Conservation (phyloP, 1,139 yeast species). For the Saccharomyces hybrid region DNA sequence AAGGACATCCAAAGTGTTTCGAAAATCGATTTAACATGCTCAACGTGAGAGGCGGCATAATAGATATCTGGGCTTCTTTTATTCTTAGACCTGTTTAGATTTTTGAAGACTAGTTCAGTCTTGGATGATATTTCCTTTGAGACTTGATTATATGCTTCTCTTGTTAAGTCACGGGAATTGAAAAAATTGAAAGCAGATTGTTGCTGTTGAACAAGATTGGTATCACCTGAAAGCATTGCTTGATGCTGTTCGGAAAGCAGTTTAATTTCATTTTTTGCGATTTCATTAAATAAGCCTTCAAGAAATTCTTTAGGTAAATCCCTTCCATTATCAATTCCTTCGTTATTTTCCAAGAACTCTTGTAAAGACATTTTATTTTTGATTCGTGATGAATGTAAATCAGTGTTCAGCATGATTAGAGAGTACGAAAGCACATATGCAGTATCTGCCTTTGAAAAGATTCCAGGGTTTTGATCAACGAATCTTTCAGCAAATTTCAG, state of each 20-base stretch:
- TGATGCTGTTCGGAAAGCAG: constrained; percentile 91
- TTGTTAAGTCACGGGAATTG: constrained; percentile 64
- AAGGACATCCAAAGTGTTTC: constrained; percentile 96
- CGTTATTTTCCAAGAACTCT: constrained; percentile 75
- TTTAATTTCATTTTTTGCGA: constrained; percentile 75
- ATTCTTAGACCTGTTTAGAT: constrained; percentile 40
- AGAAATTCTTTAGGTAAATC: constrained; percentile 73
- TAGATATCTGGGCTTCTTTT: constrained; percentile 27
- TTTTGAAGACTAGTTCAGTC: constrained; percentile 77
- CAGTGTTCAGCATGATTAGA: constrained; percentile 87
- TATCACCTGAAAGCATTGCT: constrained; percentile 66
- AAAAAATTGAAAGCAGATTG: constrained; percentile 54
- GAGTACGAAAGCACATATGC: constrained; percentile 92
- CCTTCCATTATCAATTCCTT: constrained; percentile 89
- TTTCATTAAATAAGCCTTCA: constrained; percentile 63
- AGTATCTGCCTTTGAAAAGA: constrained; percentile 87
- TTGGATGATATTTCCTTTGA: constrained; percentile 86
- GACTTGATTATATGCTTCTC: constrained; percentile 87
- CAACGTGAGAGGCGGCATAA: constrained; percentile 65
- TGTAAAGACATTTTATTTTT: constrained; percentile 81
- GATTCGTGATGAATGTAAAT: constrained; percentile 81
- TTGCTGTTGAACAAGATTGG: constrained; percentile 36
- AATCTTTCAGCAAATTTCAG: constrained; percentile 92
- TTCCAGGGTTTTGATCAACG: constrained; percentile 74
- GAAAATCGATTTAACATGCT: constrained; percentile 88